These are phyloP conservation scores for Saprolegnia diclina DNA, from an alignment of 352 stramenopile species.

Conservation along the genomic window DNA sequence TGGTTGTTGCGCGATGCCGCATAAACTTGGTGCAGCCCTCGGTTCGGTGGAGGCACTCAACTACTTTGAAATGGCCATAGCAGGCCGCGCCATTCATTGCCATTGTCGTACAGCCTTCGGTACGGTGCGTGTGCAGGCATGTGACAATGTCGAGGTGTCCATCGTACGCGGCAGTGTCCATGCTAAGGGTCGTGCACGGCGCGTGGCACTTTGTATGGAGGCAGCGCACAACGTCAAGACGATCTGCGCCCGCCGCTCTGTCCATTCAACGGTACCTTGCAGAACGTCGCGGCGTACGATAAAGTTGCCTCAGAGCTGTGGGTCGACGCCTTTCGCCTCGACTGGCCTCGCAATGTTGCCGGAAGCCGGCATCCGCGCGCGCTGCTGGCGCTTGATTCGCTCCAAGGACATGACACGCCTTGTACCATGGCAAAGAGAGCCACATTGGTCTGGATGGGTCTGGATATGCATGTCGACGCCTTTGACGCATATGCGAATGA, in stretches of 20 bases:
- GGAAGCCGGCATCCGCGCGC: neutral
- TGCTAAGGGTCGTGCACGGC: neutral
- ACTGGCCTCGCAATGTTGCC: neutral
- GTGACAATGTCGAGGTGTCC: neutral
- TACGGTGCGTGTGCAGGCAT: constrained; percentile 1
- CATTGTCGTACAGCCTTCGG: constrained; percentile 8
- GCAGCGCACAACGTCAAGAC: neutral
- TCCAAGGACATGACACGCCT: neutral
- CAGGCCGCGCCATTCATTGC: constrained; percentile 13
- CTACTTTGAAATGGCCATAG: constrained; percentile 9
- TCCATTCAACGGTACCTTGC: neutral
- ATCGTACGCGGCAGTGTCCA: constrained; percentile 3
- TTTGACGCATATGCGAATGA: no score
- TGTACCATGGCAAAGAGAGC: neutral
- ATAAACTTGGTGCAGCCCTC: constrained; percentile 20
- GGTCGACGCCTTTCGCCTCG: neutral
- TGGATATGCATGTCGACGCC: neutral
- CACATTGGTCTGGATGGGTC: no score
- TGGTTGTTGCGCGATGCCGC: constrained; percentile 7
- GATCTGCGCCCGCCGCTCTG: neutral
- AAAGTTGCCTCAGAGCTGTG: neutral
- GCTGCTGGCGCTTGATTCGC: neutral
- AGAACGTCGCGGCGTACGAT: neutral
- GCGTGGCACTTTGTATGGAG: neutral
- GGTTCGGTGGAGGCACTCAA: constrained; percentile 10